These are phyloP conservation scores for Didymella glomerata DNA, from an alignment of 2,329 filamentous ascomycete species.

Conservation along the genomic window DNA sequence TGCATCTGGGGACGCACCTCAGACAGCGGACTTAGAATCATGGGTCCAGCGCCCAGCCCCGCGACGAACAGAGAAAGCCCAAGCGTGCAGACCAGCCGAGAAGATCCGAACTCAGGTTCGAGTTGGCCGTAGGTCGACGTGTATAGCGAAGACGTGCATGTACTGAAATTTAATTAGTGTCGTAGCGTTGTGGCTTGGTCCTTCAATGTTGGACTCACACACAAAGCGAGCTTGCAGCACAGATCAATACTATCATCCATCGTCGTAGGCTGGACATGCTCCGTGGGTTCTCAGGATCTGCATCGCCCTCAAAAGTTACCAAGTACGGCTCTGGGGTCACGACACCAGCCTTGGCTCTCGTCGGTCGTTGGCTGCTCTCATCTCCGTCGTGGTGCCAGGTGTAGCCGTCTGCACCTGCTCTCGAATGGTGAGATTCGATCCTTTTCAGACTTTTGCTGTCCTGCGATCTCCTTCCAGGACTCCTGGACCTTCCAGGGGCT, in stretches of 20 bases:
- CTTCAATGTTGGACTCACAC: constrained; percentile 70
- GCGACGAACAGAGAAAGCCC: constrained; percentile 85
- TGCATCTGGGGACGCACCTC: constrained; percentile 48
- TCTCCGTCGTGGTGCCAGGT: constrained; percentile 45
- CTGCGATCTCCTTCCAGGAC: constrained; percentile 27
- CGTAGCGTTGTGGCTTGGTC: not conserved
- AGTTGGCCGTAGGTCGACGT: constrained; percentile 83
- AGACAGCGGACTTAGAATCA: constrained; percentile 64
- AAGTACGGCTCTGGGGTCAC: constrained; percentile 60
- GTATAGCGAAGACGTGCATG: constrained; percentile 87
- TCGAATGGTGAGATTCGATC: constrained; percentile 46
- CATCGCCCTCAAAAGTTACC: constrained; percentile 77
- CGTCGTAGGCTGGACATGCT: constrained; percentile 72
- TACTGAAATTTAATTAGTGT: constrained; percentile 59
- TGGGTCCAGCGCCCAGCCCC: constrained; percentile 69
- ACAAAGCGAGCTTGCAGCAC: constrained; percentile 78
- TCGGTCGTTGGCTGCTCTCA: constrained; percentile 30
- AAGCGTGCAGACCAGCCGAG: constrained; percentile 76
- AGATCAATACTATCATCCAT: constrained; percentile 80
- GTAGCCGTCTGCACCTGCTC: constrained; percentile 51
- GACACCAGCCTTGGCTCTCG: constrained; percentile 30
- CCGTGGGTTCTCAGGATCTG: constrained; percentile 77
- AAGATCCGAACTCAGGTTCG: constrained; percentile 75
- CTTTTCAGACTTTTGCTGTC: constrained; percentile 28
- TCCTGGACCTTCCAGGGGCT: constrained; percentile 5